Conservation (phyloP, 2,329 filamentous ascomycete species). For the Alternaria infectoria region DNA sequence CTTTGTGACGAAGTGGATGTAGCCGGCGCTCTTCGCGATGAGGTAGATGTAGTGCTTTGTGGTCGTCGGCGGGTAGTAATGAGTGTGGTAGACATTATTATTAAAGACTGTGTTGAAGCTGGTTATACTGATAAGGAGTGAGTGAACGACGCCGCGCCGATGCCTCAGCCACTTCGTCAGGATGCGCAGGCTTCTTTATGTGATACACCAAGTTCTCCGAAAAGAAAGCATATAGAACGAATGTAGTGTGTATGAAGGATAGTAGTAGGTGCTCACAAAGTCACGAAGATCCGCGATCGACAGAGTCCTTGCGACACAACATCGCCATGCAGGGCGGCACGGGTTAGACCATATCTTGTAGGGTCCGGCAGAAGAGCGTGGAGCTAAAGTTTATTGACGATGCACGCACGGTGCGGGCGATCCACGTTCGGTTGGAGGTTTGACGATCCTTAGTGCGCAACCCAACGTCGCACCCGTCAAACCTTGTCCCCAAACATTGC, state of each 20-base stretch:
- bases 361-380: conserved; percentile 23
- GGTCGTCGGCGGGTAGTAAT: conserved; percentile 8
- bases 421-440: conserved; percentile 31
- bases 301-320: conserved; percentile 29
- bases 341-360: conserved; percentile 30
- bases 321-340: conserved; percentile 23
- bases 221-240: conserved; percentile 18
- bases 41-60: conserved; percentile 11
- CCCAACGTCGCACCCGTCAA: conserved; percentile 30
- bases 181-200: conserved; percentile 9
- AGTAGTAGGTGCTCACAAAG: conserved; percentile 11
- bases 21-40: neutral
- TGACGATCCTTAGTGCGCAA: conserved; percentile 30
- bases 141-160: conserved; percentile 11
- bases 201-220: neutral
- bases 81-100: conserved; percentile 38
- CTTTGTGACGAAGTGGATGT: conserved; percentile 3
- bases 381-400: conserved; percentile 34
- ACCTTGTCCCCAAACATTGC: conserved; percentile 23
- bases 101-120: conserved; percentile 16
- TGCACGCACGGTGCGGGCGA: conserved; percentile 22
- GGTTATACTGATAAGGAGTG: conserved; percentile 1
- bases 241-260: conserved; percentile 17
- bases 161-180: conserved; percentile 2
- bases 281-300: conserved; percentile 21